Evolutionary conservation across 371 early-diverging fungal species (phyloP).

Genomic region (Fennellomyces sp.): DNA sequence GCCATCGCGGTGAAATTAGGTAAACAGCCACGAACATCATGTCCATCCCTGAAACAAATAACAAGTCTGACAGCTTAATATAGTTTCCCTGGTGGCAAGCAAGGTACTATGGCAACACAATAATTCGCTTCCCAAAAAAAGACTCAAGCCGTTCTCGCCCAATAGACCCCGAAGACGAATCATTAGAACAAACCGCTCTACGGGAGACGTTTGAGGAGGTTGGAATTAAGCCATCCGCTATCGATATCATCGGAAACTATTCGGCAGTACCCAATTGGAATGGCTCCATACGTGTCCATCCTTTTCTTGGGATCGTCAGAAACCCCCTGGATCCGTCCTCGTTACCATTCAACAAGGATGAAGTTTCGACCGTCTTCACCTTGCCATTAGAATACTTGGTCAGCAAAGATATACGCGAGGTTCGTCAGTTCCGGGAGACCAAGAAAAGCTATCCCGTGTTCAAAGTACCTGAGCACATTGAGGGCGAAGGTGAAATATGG

Average conservation of each 20-base stretch:
- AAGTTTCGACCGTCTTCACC: constrained; percentile 75
- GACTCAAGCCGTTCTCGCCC: not conserved
- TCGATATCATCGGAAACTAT: constrained; percentile 72
- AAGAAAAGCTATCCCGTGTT: constrained; percentile 66
- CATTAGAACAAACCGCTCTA: constrained; percentile 69
- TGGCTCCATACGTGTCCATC: constrained; percentile 70
- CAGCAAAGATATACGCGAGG: constrained; percentile 43
- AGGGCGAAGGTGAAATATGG: constrained; percentile 69
- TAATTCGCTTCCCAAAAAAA: too few species aligned
- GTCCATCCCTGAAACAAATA: too few species aligned
- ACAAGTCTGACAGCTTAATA: too few species aligned
- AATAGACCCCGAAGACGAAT: constrained; percentile 57
- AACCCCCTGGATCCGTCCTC: constrained; percentile 35
- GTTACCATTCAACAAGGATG: constrained; percentile 57
- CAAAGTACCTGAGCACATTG: constrained; percentile 51
- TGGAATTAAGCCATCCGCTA: constrained; percentile 48
- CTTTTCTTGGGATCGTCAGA: constrained; percentile 72
- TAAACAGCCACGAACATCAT: too few species aligned
- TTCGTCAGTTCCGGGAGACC: constrained; percentile 64
- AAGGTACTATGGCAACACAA: constrained; percentile 34
- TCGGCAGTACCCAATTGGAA: constrained; percentile 69
- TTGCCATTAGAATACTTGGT: constrained; percentile 70
- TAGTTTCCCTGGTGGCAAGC: constrained; percentile 83
- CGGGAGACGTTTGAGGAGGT: constrained; percentile 89
- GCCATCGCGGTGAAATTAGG: constrained; percentile 84